These are phyloP conservation scores for Strobilomyces echinocephalus DNA, from an alignment of 768 basidiomycete genomes.

Conservation along the genomic window DNA sequence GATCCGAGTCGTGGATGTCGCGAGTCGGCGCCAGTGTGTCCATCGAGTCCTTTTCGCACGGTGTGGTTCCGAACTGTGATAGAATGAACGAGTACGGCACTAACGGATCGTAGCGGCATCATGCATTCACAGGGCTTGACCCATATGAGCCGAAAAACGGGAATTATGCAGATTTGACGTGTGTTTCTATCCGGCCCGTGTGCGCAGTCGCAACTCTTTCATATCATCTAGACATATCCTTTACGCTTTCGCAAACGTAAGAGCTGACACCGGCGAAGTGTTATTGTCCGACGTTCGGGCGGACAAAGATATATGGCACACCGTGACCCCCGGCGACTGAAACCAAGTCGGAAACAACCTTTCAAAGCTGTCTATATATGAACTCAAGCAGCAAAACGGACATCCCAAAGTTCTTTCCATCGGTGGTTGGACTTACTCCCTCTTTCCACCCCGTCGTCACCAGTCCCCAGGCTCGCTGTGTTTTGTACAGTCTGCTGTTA, in stretches of 20 bases:
- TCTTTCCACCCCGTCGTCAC: slow-evolving; percentile 81
- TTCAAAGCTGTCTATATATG: slow-evolving; percentile 88
- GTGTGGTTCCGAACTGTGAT: no score
- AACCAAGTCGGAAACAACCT: slow-evolving; percentile 86
- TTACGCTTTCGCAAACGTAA: slow-evolving; percentile 90
- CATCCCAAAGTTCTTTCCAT: slow-evolving; percentile 85
- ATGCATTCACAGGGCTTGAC: no score
- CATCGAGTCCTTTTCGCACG: no score
- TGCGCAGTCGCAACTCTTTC: slow-evolving; percentile 1
- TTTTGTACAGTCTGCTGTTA: slow-evolving; percentile 79
- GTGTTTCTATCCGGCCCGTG: slow-evolving; percentile 24
- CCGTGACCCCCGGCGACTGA: slow-evolving; percentile 95
- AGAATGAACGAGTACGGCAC: no score
- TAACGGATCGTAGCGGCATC: no score
- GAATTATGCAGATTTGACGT: slow-evolving; percentile 97
- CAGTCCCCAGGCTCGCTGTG: slow-evolving; percentile 52
- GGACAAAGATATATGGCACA: slow-evolving; percentile 97
- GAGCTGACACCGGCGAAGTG: slow-evolving; percentile 80
- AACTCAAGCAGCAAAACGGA: slow-evolving; percentile 81
- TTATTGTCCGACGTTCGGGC: slow-evolving; percentile 88
- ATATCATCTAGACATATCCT: slow-evolving; percentile 64
- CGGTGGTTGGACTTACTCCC: slow-evolving; percentile 93
- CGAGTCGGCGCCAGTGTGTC: no score
- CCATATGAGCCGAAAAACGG: no score
- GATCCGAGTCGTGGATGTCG: no score